These are phyloP conservation scores for Paracoccidioides brasiliensis DNA, from an alignment of 2,329 filamentous ascomycete species.

Conservation along the genomic window DNA sequence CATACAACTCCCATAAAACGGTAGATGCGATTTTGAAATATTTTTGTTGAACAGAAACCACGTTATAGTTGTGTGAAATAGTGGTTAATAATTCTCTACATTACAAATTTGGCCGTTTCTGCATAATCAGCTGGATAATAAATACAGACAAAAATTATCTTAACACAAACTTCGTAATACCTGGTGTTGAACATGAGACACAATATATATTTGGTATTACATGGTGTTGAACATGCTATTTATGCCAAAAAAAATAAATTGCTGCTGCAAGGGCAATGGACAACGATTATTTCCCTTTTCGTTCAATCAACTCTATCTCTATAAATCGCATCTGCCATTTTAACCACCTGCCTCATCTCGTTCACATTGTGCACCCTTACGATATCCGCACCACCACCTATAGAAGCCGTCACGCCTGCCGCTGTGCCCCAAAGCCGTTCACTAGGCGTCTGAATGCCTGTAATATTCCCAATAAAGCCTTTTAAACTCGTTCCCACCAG, in stretches of 20 bases:
- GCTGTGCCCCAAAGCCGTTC: conserved; percentile 76
- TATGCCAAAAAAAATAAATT: conserved; percentile 3
- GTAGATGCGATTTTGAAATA: no score
- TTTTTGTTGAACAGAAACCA: no score
- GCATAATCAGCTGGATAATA: not conserved
- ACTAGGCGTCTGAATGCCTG: conserved; percentile 56
- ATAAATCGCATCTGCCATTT: conserved; percentile 70
- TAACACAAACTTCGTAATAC: not conserved
- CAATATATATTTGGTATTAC: no score
- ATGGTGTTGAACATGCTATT: no score
- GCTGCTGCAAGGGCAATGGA: not conserved
- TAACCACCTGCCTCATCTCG: conserved; percentile 73
- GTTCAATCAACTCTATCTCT: conserved; percentile 10
- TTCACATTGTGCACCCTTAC: conserved; percentile 81
- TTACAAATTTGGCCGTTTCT: no score
- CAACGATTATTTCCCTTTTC: not conserved
- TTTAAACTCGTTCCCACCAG: conserved; percentile 82
- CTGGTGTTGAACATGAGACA: not conserved
- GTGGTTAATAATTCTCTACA: not conserved
- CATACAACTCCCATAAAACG: no score
- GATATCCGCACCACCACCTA: conserved; percentile 80
- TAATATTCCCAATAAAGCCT: conserved; percentile 71
- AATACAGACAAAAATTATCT: not conserved
- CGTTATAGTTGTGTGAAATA: not conserved
- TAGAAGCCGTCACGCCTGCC: conserved; percentile 70